Evolutionary conservation across 495 filamentous ascomycete species (phyloP), one percentile per base, ranked within the genome.

Genomic region (Penicillium chermesinum): DNA sequence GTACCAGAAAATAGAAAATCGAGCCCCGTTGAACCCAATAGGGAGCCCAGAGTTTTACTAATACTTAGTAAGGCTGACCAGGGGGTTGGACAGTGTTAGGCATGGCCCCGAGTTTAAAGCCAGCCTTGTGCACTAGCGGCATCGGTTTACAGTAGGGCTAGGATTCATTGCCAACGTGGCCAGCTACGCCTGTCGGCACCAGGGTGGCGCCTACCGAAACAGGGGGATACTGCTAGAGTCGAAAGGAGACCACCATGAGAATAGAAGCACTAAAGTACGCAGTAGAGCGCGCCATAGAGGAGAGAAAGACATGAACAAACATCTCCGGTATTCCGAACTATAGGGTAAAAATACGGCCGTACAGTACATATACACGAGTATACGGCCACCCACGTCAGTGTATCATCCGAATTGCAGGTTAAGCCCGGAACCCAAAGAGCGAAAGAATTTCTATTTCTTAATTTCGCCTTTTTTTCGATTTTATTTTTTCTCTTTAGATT

Each of bases 401-500:
- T 30, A 18, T 25, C 44, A 45, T 44, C 42, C 48, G 49, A 45
- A 41, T 50, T 38, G 51, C 41, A 47, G 30, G 46, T 62, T 48
- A 49, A 55, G 33, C 49, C 54, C 54, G 25, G 54, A 49, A 21
- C 47, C 40, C 44, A 46, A 46, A 45, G 48, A 49, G 38, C 43
- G 40, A 38, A 42, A 35, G 37, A 36, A 30, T 45, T 49, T 19
- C 41, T 15, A 50, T 53, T 56, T 46, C 40, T 48, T 45, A 12
- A 32, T 44, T 49, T 44, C 19, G 40, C n/a, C 25, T 36, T 49
- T 46, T 47, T 46, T 50, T 36, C 17, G 30, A 34, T 44, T 48
- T 41, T 53, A 50, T 48, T 54, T 37, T 39, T 48, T 51, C 44
- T 50, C 19, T 41, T 45, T 50, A 4, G 25, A 30, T 30, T 30